Base-by-base conservation (phyloP, 2,329 filamentous ascomycete genomes). In the Verticillium isaacii region DNA sequence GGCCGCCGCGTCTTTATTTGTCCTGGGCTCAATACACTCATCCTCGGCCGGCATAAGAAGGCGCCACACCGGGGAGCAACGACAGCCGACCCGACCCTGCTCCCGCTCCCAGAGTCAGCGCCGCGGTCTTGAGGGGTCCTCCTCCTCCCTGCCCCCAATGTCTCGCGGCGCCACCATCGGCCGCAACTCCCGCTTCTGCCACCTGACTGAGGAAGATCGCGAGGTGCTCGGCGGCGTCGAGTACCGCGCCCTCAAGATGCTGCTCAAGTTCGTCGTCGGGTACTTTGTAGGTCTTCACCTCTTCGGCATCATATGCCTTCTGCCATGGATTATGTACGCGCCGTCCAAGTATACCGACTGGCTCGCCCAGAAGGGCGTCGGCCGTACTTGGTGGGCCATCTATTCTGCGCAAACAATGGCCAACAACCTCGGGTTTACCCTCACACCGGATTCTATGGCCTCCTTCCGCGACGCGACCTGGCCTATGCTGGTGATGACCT, bases 361-460 rank as follows among this genome's bases (percentile, higher is more conserved):
- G 68, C 68, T 80, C 54, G 69, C 66, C 0, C 72, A 76, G 45
- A 71, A 70, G 29, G 80, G 74, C 17, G 69, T 78, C 64, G 70
- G 75, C 62, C 68, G 74, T 65, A 71, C 74, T 5, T 85, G 82
- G 82, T 84, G 82, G 80, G 78, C 75, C 2, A 74, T 82, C 34
- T 83, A 78, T 67, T 79, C 80, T 0, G 73, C 80, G 0, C 79
- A 82, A 62, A 84, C 82, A 0, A 82, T 82, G 73, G 71, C 79
- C 15, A 72, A 78, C 60, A 85, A 85, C 62, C 74, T 85, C 4
- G 83, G 83, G 19, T 79, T 83, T 61, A 83, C 82, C 0, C 73
- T 85, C 11, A 82, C 83, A 0, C 80, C 83, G 0, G 80, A 84
- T 60, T 84, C 82, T 2, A 83, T 83, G 80, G 70, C 81, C 8